Percentiles rank a stretch among this genome's conserved stretches.
phyloP scores from a whole-genome alignment of 2,329 filamentous ascomycete genomes.

The Pseudocercospora ulei region DNA sequence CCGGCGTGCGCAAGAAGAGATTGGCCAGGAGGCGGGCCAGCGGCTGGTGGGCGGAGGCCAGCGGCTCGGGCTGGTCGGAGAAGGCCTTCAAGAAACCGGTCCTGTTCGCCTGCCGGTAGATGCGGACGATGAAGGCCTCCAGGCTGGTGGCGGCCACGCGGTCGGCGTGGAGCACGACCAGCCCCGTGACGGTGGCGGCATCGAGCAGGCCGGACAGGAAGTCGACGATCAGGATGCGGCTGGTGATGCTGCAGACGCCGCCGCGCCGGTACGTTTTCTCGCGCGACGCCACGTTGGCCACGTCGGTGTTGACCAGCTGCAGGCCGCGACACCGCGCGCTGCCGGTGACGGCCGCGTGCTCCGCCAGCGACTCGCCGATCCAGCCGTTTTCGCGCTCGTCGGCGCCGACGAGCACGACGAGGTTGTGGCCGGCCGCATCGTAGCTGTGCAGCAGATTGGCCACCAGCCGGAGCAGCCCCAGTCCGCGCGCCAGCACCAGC shows the following conservation, averaged over 20 bases:
- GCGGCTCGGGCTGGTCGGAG: slow-evolving; percentile 84
- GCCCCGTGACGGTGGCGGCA: slow-evolving; percentile 73
- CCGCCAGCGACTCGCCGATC: slow-evolving; percentile 91
- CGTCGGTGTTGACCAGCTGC: slow-evolving; percentile 87
- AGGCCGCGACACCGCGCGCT: slow-evolving; percentile 72
- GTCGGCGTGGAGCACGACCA: slow-evolving; percentile 83
- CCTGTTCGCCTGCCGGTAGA: slow-evolving; percentile 93
- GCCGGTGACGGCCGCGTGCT: slow-evolving; percentile 85
- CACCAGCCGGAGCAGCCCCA: slow-evolving; percentile 81
- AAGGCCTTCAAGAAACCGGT: slow-evolving; percentile 90
- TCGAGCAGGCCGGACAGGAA: slow-evolving; percentile 74
- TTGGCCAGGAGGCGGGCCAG: slow-evolving; percentile 85
- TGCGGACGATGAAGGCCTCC: slow-evolving; percentile 88
- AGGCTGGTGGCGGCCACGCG: slow-evolving; percentile 72
- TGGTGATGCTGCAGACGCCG: slow-evolving; percentile 92
- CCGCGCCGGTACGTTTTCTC: slow-evolving; percentile 87
- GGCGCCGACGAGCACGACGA: slow-evolving; percentile 80
- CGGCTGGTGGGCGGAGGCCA: slow-evolving; percentile 78
- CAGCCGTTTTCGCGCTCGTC: slow-evolving; percentile 90
- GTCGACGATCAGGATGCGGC: slow-evolving; percentile 88
- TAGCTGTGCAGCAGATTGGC: slow-evolving; percentile 96
- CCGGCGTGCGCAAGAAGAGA: slow-evolving; percentile 77
- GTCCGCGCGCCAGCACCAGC: slow-evolving; percentile 78
- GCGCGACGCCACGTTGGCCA: slow-evolving; percentile 72
- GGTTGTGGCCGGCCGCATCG: slow-evolving; percentile 87